Evolutionary conservation across 441 rosid genomes (phyloP).

Genomic region (Bruguiera hainesii): DNA sequence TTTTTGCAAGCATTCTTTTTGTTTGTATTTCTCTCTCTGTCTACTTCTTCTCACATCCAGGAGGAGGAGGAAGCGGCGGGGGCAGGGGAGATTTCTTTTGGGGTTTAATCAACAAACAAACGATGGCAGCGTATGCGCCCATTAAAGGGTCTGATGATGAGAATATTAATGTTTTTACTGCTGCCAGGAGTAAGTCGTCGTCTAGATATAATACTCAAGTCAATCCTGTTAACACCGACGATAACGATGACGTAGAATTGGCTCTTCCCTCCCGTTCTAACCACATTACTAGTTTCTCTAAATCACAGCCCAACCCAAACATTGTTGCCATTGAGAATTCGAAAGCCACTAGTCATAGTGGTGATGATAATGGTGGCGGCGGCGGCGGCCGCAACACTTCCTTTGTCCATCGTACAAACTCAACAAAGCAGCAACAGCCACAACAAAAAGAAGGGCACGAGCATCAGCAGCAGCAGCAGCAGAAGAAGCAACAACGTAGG

Average conservation of each 20-base stretch:
- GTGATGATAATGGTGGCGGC: neutral
- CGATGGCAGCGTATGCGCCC: conserved; percentile 30
- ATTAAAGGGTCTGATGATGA: conserved; percentile 27
- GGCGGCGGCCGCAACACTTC: conserved; percentile 4
- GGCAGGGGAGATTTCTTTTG: no score
- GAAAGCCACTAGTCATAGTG: neutral
- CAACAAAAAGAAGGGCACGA: neutral
- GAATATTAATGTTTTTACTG: neutral
- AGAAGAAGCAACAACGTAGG: conserved; percentile 17
- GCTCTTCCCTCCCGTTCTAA: conserved; percentile 25
- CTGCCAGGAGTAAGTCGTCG: neutral
- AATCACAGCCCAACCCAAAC: no score
- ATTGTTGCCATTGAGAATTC: neutral
- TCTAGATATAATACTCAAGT: neutral
- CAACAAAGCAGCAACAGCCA: conserved; percentile 5
- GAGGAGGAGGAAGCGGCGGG: no score
- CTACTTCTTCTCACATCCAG: no score
- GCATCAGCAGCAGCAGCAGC: neutral
- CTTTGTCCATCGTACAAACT: conserved; percentile 12
- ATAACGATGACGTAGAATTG: conserved; percentile 28
- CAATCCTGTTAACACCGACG: conserved; percentile 7
- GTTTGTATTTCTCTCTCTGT: no score
- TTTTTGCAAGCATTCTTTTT: no score
- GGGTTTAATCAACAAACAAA: neutral
- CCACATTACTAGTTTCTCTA: neutral